These are phyloP conservation scores for Ogataea pini DNA, from an alignment of 805 yeast species.

Conservation along the genomic window DNA sequence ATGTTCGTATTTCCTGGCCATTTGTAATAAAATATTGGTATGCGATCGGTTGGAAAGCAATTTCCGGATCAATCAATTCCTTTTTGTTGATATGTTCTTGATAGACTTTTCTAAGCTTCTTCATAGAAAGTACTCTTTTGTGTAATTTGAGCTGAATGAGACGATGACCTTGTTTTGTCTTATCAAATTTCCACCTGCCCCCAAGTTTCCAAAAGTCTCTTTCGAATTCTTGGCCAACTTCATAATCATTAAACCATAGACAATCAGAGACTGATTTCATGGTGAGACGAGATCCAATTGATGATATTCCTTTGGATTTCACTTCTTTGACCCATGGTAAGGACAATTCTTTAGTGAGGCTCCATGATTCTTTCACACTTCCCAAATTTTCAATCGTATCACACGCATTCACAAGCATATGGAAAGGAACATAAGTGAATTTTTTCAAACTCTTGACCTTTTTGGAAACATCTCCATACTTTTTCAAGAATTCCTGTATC, in stretches of 20 bases:
- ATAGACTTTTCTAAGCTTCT: slow-evolving; percentile 7
- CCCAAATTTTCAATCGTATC: slow-evolving; percentile 4
- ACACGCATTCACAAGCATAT: slow-evolving; percentile 16
- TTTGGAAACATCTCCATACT: slow-evolving; percentile 3
- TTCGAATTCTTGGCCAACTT: slow-evolving; percentile 9
- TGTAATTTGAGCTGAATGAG: slow-evolving; percentile 14
- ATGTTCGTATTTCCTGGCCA: slow-evolving; percentile 10
- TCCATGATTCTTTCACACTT: slow-evolving; percentile 8
- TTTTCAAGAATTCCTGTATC: slow-evolving; percentile 7
- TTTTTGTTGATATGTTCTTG: not conserved
- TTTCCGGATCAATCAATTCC: slow-evolving; percentile 13
- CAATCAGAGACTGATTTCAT: slow-evolving; percentile 19
- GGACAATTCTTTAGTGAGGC: slow-evolving; percentile 12
- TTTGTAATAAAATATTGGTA: slow-evolving; percentile 8
- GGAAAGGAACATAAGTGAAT: slow-evolving; percentile 16
- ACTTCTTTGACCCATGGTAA: slow-evolving; percentile 15
- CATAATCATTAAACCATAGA: slow-evolving; percentile 17
- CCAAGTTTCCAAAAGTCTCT: slow-evolving; percentile 12
- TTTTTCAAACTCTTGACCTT: slow-evolving; percentile 9
- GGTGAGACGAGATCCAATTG: slow-evolving; percentile 12
- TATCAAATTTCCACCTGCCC: slow-evolving; percentile 17
- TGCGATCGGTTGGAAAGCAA: slow-evolving; percentile 6
- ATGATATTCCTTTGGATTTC: slow-evolving; percentile 8
- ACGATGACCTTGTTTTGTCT: slow-evolving; percentile 11
- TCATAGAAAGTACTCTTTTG: slow-evolving; percentile 8